Percentiles rank a stretch among this genome's conserved stretches.
Conservation (phyloP, 352 stramenopile genomes). For the Stephanocyclus meneghinianus region DNA sequence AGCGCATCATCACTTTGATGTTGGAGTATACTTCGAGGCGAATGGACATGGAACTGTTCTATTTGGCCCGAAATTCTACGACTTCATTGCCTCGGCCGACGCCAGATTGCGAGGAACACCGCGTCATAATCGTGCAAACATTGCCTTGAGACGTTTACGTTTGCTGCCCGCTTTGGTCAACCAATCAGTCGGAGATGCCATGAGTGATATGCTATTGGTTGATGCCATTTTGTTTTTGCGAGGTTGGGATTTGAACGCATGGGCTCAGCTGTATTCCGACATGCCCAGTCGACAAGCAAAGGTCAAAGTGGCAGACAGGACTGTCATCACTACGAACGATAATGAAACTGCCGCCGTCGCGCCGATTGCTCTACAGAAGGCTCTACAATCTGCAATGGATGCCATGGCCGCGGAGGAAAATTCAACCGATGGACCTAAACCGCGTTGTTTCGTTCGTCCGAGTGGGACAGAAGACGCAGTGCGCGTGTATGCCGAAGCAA, state of each 20-base stretch:
- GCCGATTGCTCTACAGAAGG: constrained; percentile 59
- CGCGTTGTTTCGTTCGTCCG: constrained; percentile 90
- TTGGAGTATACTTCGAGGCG: constrained; percentile 99
- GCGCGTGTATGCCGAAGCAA: constrained; percentile 96
- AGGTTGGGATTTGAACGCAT: constrained; percentile 87
- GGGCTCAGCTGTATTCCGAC: constrained; percentile 93
- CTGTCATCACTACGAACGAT: constrained; percentile 79
- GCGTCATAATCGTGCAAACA: constrained; percentile 44
- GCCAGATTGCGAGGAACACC: constrained; percentile 32
- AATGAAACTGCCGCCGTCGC: constrained; percentile 79
- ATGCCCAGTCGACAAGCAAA: constrained; percentile 87
- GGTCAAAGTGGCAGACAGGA: constrained; percentile 82
- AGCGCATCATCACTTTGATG: constrained; percentile 92
- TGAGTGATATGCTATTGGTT: constrained; percentile 95
- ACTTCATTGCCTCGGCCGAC: constrained; percentile 75
- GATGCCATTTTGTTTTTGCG: constrained; percentile 90
- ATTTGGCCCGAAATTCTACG: constrained; percentile 88
- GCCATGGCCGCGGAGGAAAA: constrained; percentile 32
- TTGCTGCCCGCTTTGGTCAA: constrained; percentile 91
- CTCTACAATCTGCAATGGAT: constrained; percentile 68
- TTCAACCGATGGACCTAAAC: constrained; percentile 32
- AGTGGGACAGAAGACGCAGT: constrained; percentile 98
- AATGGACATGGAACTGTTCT: constrained; percentile 99
- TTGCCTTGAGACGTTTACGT: constrained; percentile 85
- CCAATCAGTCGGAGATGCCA: constrained; percentile 95